Base-by-base conservation (phyloP, 257 asterid genomes). In the Solanum rostratum region DNA sequence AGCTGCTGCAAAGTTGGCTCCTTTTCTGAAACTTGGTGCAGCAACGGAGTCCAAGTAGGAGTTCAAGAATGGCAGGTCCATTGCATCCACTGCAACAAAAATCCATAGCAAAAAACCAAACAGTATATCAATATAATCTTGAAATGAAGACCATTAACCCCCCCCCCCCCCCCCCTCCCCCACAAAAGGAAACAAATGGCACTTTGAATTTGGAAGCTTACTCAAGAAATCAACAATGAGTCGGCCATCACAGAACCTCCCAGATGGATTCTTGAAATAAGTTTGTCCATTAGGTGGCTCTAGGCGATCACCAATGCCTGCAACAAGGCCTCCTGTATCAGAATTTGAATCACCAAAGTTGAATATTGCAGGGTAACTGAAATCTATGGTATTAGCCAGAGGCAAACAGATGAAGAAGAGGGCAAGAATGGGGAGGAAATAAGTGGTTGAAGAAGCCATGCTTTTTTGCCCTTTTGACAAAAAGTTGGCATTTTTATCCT, bases 331-430 rank as follows among this genome's bases (percentile, higher is more conserved):
- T 14, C 98, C 98, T 0, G 99, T 97, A 89, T 97, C 98, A 14
- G 99, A 97, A 86, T 97, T 97, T 10, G 98, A 97, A 89, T 97
- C 99, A 0, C 99, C 99, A n/a, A 97, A 97, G 88, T 97, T 97
- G 95, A 97, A 93, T 79, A 95, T 96, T 29, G 98, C 98, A 6
- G 98, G 98, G 50, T 87, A 97, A 78, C 92, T 91, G 92, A 95
- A 95, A 84, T 95, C 96, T 43, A 94, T 55, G 81, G 99, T 85
- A 83, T 8, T 83, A 80, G 92, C 66, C 79, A 53, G 37, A 37
- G 90, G 88, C 15, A 89, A 84, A 88, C 80, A 73, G 85, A 84
- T 4, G 54, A 87, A 55, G 80, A 90, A 16, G 14, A 91, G 14
- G 57, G 73, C 45, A 81, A 81, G 88, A 57, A 70, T 79, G 43